Percentiles rank a stretch among this genome's conserved stretches.
Conservation (phyloP, 495 filamentous ascomycete genomes). For the Aspergillus affinis region DNA sequence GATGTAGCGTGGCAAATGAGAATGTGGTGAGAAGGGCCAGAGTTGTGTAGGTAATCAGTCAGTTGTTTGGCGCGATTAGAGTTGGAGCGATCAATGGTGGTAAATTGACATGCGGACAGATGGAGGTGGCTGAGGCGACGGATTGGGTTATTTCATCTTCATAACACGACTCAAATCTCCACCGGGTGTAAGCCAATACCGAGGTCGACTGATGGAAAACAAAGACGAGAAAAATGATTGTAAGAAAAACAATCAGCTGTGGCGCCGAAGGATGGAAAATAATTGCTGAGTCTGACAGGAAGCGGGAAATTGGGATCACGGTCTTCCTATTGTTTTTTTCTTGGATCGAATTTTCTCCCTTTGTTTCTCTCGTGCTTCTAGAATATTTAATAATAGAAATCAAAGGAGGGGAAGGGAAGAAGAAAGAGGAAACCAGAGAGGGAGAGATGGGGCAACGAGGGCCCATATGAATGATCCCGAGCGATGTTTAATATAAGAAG, state of each 20-base stretch:
- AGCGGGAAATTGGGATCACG: neutral
- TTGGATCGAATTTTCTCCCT: neutral
- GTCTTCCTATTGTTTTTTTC: constrained; percentile 48
- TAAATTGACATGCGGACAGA: neutral
- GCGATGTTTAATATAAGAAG: no score
- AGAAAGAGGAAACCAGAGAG: constrained; percentile 43
- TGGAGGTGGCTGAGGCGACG: neutral
- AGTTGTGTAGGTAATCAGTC: neutral
- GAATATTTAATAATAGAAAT: constrained; percentile 5
- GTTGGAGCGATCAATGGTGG: neutral
- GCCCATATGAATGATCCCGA: neutral
- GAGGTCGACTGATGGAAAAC: neutral
- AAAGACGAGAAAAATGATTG: no score
- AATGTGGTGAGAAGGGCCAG: neutral
- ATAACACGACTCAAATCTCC: neutral
- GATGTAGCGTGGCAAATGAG: neutral
- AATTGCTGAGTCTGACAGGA: neutral
- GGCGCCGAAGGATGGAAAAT: neutral
- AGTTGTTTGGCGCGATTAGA: neutral
- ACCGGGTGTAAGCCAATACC: neutral
- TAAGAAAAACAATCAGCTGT: no score
- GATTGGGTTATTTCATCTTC: neutral
- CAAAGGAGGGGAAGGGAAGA: constrained; percentile 43
- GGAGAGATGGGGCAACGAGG: constrained; percentile 39
- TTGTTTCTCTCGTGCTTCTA: constrained; percentile 3